Base-by-base conservation (phyloP, 163 green algal species). In the Scenedesmus sp. region DNA sequence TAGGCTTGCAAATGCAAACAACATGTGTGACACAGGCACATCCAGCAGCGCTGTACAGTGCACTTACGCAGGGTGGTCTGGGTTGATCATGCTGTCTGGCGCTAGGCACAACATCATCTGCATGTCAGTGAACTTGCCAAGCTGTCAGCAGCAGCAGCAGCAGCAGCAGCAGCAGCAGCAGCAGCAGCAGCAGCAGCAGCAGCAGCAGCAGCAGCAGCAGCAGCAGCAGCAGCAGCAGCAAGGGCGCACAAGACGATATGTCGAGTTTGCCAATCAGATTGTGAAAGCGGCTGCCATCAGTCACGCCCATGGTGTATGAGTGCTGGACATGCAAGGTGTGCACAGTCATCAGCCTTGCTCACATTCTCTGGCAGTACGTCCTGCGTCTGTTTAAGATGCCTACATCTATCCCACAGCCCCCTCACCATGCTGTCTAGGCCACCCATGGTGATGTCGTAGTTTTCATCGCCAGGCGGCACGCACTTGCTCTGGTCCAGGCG, bases 1-100 rank as follows among this genome's bases (percentile, higher is more conserved):
- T 52, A 91, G 70, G 70, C 74, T 85, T 12, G 52, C 16, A 57
- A 91, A 91, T 13, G 59, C 59, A 66, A 66, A 12, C 59, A 66
- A 12, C 59, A 66, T 12, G 59, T 66, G 59, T 66, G 59, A 66
- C 10, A 12, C 59, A 66, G 59, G 59, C 59, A 16, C 9, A 66
- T 12, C 59, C 59, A 66, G 59, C 34, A 46, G 34, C 34, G 34
- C 34, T 46, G 34, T 46, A 46, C 59, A 66, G 59, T 66, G 59
- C 8, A 66, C 59, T 66, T 12, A 66, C 59, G 59, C 59, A 16
- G 59, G 59, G 59, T 66, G 59, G 59, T 66, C 59, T 66, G 59
- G 59, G 59, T 66, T 66, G 59, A 66, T 66, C 59, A 66, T 66
- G 59, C 59, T 66, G 74, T 46, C 74, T 26, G 74, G 74, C 13